Conservation (phyloP, 2,329 filamentous ascomycete species). For the Tolypocladium ophioglossoides region DNA sequence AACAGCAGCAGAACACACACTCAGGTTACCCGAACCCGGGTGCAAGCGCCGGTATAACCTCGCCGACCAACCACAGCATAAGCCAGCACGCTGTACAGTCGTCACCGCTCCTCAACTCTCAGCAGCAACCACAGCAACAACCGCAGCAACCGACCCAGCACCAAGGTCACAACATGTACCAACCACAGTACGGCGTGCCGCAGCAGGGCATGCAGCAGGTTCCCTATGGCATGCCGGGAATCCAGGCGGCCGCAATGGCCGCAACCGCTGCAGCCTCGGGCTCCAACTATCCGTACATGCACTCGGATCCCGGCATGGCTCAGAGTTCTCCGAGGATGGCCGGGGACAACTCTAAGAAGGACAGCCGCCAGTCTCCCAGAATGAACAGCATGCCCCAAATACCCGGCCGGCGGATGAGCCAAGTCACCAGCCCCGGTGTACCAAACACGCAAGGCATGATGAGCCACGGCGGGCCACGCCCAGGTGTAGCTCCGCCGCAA, state of each 20-base stretch:
- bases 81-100: conserved; percentile 59
- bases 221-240: conserved; percentile 65
- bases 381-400: conserved; percentile 54
- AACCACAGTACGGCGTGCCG: conserved; percentile 64
- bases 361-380: conserved; percentile 68
- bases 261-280: conserved; percentile 85
- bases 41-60: conserved; percentile 53
- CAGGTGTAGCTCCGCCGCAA: conserved; percentile 44
- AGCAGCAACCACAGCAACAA: conserved; percentile 33
- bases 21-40: conserved; percentile 52
- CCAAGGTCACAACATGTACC: conserved; percentile 63
- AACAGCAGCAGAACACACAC: conserved; percentile 56
- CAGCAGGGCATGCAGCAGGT: conserved; percentile 58
- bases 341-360: conserved; percentile 60
- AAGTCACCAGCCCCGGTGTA: conserved; percentile 65
- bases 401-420: conserved; percentile 60
- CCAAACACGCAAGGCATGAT: conserved; percentile 66
- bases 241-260: conserved; percentile 87
- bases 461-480: conserved; percentile 48
- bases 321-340: conserved; percentile 70
- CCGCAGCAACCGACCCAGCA: conserved; percentile 16
- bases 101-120: conserved; percentile 71
- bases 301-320: conserved; percentile 56
- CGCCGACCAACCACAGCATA: conserved; percentile 60
- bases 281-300: conserved; percentile 62